These are phyloP conservation scores for Coccomyxa sp. DNA, from an alignment of 139 green algal species.

Conservation along the genomic window DNA sequence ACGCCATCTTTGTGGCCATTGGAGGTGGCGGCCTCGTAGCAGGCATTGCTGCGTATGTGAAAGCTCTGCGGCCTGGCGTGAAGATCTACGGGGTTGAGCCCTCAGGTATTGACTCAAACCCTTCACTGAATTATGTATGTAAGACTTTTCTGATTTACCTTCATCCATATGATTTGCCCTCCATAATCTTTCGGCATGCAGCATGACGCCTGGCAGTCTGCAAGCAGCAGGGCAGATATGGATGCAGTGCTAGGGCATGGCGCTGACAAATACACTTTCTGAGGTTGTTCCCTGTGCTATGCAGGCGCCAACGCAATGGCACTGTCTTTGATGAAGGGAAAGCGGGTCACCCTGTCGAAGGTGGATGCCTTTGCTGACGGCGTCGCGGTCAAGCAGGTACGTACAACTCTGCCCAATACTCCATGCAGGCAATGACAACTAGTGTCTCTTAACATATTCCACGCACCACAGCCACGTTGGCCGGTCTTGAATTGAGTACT, in stretches of 20 bases:
- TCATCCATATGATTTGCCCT: no score
- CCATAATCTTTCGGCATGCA: no score
- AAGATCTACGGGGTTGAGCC: constrained; percentile 94
- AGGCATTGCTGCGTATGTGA: constrained; percentile 88
- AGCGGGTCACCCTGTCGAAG: constrained; percentile 64
- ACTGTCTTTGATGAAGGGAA: constrained; percentile 62
- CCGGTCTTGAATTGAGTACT: no score
- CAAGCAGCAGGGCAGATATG: no score
- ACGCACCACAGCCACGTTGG: no score
- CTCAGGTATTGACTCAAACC: constrained; percentile 13
- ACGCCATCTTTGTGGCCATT: constrained; percentile 88
- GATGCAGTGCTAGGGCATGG: no score
- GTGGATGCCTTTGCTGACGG: constrained; percentile 95
- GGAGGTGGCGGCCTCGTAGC: constrained; percentile 91
- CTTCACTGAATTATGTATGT: background rate
- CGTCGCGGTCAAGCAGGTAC: constrained; percentile 82
- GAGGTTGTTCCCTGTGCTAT: background rate
- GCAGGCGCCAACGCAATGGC: constrained; percentile 93
- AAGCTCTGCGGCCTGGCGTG: constrained; percentile 75
- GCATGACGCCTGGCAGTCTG: no score
- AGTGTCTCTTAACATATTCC: no score
- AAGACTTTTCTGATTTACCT: no score
- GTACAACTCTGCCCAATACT: no score
- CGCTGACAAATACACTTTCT: no score
- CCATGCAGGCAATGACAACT: no score